Evolutionary conservation across 2,329 filamentous ascomycete species (phyloP).

Genomic region (Alternaria consortialis): DNA sequence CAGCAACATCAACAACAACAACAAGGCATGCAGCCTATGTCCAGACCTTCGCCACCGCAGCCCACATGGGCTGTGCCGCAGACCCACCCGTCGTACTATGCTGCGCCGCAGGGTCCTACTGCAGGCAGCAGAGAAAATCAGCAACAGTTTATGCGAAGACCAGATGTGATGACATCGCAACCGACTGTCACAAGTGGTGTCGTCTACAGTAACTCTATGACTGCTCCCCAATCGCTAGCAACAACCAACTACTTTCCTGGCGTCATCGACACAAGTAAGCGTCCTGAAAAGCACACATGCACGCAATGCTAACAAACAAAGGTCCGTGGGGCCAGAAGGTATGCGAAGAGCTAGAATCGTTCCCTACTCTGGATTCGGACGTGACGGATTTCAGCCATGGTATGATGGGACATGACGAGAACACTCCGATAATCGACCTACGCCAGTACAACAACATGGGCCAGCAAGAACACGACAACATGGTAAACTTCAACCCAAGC

Average conservation of each 20-base stretch:
- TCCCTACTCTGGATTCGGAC: slow-evolving; percentile 51
- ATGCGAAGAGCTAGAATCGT: slow-evolving; percentile 50
- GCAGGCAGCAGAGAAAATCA: slow-evolving; percentile 38
- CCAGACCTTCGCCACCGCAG: slow-evolving; percentile 46
- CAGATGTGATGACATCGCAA: slow-evolving; percentile 34
- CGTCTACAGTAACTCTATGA: slow-evolving; percentile 34
- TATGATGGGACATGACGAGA: slow-evolving; percentile 51
- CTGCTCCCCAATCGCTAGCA: slow-evolving; percentile 26
- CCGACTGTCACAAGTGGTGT: slow-evolving; percentile 35
- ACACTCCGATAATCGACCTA: slow-evolving; percentile 53
- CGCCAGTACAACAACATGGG: slow-evolving; percentile 48
- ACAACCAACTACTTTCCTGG: slow-evolving; percentile 47
- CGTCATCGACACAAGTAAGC: slow-evolving; percentile 52
- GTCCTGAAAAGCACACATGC: not conserved
- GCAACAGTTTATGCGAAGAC: slow-evolving; percentile 35
- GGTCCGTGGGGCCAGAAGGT: slow-evolving; percentile 53
- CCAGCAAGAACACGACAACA: slow-evolving; percentile 42
- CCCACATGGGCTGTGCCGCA: slow-evolving; percentile 49
- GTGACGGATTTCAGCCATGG: slow-evolving; percentile 49
- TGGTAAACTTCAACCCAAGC: slow-evolving; percentile 53
- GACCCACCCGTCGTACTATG: slow-evolving; percentile 44
- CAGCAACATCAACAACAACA: slow-evolving; percentile 26
- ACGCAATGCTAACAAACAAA: slow-evolving; percentile 33
- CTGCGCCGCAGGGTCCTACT: slow-evolving; percentile 33
- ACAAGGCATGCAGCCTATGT: slow-evolving; percentile 35